Evolutionary conservation across 1,284 basidiomycete species (phyloP).

Genomic region (Rugosomyces carneus): DNA sequence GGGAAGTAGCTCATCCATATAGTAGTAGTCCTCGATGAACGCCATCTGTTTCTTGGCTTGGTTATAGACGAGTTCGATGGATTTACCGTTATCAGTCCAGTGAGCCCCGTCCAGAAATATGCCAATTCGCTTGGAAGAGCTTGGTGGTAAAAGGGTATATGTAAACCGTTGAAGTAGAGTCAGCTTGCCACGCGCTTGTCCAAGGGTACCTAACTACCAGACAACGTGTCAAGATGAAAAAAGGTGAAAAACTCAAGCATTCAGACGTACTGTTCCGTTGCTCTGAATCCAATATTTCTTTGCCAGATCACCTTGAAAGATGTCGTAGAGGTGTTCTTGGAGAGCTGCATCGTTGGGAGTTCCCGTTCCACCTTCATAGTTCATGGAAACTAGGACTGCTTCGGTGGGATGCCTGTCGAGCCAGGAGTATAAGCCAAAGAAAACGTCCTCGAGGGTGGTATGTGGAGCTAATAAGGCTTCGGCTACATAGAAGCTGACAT

Average conservation of each 20-base stretch:
- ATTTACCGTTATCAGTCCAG: slow-evolving; percentile 38
- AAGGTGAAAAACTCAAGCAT: neutral
- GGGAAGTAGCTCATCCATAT: slow-evolving; percentile 25
- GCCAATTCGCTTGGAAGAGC: slow-evolving; percentile 30
- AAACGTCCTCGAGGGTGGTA: slow-evolving; percentile 36
- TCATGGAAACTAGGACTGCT: slow-evolving; percentile 37
- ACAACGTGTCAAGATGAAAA: slow-evolving; percentile 1
- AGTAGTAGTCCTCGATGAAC: slow-evolving; percentile 41
- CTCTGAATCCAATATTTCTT: slow-evolving; percentile 33
- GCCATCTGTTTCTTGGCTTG: slow-evolving; percentile 27
- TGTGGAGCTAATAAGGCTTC: slow-evolving; percentile 35
- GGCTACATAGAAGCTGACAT: slow-evolving; percentile 17
- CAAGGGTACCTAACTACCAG: slow-evolving; percentile 28
- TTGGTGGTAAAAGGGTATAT: slow-evolving; percentile 30
- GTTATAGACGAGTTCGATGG: slow-evolving; percentile 37
- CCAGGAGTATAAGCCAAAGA: slow-evolving; percentile 40
- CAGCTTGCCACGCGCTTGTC: slow-evolving; percentile 40
- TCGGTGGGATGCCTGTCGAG: slow-evolving; percentile 39
- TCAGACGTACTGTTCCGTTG: slow-evolving; percentile 28
- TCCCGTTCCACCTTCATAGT: slow-evolving; percentile 35
- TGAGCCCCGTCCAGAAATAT: slow-evolving; percentile 33
- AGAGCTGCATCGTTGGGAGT: slow-evolving; percentile 31
- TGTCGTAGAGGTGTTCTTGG: slow-evolving; percentile 28
- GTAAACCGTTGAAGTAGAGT: slow-evolving; percentile 37
- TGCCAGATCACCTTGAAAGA: slow-evolving; percentile 27